Evolutionary conservation across 768 basidiomycete species (phyloP), one percentile per base, ranked within the genome.

Genomic region (Auriculariales sp.): DNA sequence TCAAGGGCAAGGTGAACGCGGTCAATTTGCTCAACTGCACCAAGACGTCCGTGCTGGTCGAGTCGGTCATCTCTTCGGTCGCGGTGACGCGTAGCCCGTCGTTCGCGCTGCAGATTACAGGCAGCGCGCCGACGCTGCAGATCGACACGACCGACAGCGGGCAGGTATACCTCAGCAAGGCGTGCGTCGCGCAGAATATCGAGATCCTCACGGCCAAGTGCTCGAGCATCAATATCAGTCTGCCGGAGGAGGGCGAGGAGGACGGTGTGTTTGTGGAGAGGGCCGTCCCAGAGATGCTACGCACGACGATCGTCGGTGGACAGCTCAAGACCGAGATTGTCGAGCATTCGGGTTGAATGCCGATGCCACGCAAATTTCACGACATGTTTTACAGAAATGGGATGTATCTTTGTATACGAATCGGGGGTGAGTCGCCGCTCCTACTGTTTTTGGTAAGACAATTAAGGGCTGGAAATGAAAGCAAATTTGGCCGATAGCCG

Each of bases 151-250:
- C 91, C 12, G 95, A 98, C 65, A 88, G 86, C 5, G 95, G 95
- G 4, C 88, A 91, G 62, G 80, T 99, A 55, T 99, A 87, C 67
- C 75, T 99, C 32, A 92, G 89, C 22, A 84, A 81, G 60, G 79
- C 75, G 11, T 83, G 83, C 56, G 70, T 97, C 47, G 74, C 63
- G 49, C 58, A 57, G 7, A n/a, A n/a, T n/a, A 74, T 79, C 9
- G 92, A 97, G 67, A 84, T 99, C 57, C 88, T 87, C 27, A 94
- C 92, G 0, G 83, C 90, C 47, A 97, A 98, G 66, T 93, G 89
- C 64, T 90, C 86, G 58, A 73, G 80, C 28, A 85, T 99, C 65
- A 99, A 98, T 66, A 71, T 99, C 55, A 87, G 78, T 56, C 60
- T 97, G 19, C 92, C 91, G 0, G 79, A 83, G 1, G 79, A 80